Base-by-base conservation (phyloP, 495 filamentous ascomycete species). In the Neurospora sp. region DNA sequence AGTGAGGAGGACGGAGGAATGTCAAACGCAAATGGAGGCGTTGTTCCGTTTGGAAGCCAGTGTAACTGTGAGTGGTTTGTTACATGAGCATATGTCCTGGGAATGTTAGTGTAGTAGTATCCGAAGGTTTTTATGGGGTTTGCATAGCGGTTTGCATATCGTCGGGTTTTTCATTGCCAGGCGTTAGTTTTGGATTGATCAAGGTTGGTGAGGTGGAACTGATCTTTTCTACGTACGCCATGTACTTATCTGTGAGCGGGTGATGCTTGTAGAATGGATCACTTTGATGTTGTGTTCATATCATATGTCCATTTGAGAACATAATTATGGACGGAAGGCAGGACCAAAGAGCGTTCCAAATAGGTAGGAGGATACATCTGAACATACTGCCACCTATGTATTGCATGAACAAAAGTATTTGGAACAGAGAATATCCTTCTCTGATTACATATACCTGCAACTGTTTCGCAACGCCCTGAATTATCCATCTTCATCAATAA, bases 31-130 rank as follows among this genome's bases (percentile, higher is more conserved):
- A 40, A 6, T 41, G 38, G 71, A 16, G 72, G 73, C 37, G 73
- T 40, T 16, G 46, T 38, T 31, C 61, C 76, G 35, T 74, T 76
- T 68, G 70, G 74, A n/a, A 78, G 73, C 40, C 76, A 75, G 69
- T 80, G 79, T 59, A 73, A 76, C 9, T 80, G 79, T 42, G 74
- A 77, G 61, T 80, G 79, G 79, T 79, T 76, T 39, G 37, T 74
- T 31, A 79, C 74, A 22, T 79, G n/a, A 76, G 61, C 12, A 69
- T 37, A 66, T 14, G 14, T 31, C 3, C 27, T 66, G 53, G 31
- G 2, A 66, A 9, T 37, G 1, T 66, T 66, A 14, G 48, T 11
- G 48, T 14, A 14, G 20, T 59, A 14, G 20, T 14, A 31, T 27
- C 11, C 2, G 5, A 53, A 12, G 48, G 48, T 14, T 16, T 66